Conservation (phyloP, 345 rosid genomes). For the Ceriops tagal region DNA sequence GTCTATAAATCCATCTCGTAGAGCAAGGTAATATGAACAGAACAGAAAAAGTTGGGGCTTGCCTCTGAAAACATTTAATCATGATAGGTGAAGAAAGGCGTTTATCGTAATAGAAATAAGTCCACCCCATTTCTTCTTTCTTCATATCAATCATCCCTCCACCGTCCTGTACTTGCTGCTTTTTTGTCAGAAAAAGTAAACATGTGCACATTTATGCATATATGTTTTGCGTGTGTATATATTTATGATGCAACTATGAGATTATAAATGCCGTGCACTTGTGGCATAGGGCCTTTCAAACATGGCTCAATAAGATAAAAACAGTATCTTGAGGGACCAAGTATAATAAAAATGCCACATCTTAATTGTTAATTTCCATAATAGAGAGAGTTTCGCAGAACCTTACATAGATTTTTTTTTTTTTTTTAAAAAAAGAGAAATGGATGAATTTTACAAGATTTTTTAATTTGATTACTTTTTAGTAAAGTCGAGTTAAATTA, state of each 20-base stretch:
- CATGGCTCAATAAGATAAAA: too few species aligned
- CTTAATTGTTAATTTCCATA: too few species aligned
- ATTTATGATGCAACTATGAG: slow-evolving; percentile 26
- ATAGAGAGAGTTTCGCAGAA: too few species aligned
- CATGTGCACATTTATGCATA: neutral
- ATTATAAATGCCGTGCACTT: slow-evolving; percentile 23
- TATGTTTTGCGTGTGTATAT: neutral
- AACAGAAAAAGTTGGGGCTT: neutral
- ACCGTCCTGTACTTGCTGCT: neutral
- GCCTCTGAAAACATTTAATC: slow-evolving; percentile 18
- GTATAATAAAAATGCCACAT: neutral
- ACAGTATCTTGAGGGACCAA: neutral
- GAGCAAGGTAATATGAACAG: slow-evolving; percentile 1
- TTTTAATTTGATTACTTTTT: too few species aligned
- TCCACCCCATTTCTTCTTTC: slow-evolving; percentile 17
- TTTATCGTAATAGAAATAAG: slow-evolving; percentile 8
- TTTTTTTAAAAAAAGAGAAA: too few species aligned
- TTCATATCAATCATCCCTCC: slow-evolving; percentile 24
- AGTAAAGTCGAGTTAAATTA: too few species aligned
- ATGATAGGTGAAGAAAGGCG: slow-evolving; percentile 20
- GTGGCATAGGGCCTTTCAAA: neutral
- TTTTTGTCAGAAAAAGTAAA: neutral
- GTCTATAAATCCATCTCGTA: neutral
- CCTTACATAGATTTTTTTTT: too few species aligned
- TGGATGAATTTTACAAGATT: too few species aligned